Percentiles rank a stretch among this genome's conserved stretches.
These are phyloP conservation scores for Moniliophthora roreri DNA, from an alignment of 1,284 basidiomycete species.

Conservation along the genomic window DNA sequence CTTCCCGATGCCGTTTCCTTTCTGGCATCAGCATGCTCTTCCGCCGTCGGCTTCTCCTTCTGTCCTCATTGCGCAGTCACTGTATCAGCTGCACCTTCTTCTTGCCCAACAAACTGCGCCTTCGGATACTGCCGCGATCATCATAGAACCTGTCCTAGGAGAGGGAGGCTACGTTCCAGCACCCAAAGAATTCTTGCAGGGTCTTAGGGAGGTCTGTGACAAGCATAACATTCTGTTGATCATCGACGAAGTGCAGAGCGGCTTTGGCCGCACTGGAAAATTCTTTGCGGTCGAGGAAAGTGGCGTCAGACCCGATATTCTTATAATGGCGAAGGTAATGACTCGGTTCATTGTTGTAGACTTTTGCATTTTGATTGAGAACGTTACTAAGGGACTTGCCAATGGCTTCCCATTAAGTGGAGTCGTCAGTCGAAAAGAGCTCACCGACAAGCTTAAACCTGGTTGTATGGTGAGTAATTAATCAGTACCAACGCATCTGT, in stretches of 20 bases:
- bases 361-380: neutral
- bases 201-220: conserved; percentile 84
- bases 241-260: conserved; percentile 88
- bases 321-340: conserved; percentile 87
- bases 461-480: conserved; percentile 68
- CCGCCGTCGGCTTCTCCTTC: conserved; percentile 61
- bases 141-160: conserved; percentile 91
- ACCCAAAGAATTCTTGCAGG: conserved; percentile 77
- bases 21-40: conserved; percentile 87
- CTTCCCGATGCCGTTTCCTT: conserved; percentile 84
- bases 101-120: conserved; percentile 85
- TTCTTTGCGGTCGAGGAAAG: conserved; percentile 82
- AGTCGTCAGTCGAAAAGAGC: conserved; percentile 78
- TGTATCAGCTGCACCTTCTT: conserved; percentile 84
- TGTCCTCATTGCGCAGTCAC: conserved; percentile 66
- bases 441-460: conserved; percentile 79
- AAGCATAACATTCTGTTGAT: conserved; percentile 82
- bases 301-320: conserved; percentile 83
- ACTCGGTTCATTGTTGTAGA: conserved; percentile 2
- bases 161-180: conserved; percentile 96
- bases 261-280: conserved; percentile 89
- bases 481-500: conserved; percentile 2
- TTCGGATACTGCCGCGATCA: conserved; percentile 86
- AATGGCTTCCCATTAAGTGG: conserved; percentile 94
- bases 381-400: conserved; percentile 68